phyloP scores from a whole-genome alignment of 1,139 yeast genomes.

The Taiozyma onychis region DNA sequence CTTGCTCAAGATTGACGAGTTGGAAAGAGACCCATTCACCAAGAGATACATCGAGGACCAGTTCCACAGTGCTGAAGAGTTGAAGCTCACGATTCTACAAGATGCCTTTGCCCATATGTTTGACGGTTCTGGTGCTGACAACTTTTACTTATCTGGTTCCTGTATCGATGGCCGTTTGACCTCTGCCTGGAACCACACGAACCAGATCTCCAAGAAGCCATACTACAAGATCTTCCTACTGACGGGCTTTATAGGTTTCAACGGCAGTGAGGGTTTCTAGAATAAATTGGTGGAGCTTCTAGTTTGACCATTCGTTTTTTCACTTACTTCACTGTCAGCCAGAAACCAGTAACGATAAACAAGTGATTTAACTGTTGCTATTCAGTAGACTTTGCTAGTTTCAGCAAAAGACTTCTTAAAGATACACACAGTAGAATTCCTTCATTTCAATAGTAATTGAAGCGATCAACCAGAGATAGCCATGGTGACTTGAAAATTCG shows the following conservation, averaged over 20 bases:
- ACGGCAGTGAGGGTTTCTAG: constrained; percentile 51
- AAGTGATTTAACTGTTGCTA: too few species aligned
- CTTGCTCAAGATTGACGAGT: constrained; percentile 44
- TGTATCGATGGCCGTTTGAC: constrained; percentile 77
- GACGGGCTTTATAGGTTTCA: constrained; percentile 72
- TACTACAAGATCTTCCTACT: constrained; percentile 58
- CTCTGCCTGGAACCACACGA: constrained; percentile 77
- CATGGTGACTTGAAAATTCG: too few species aligned
- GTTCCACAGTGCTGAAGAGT: constrained; percentile 46
- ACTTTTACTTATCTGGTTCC: constrained; percentile 72
- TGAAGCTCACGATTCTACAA: constrained; percentile 48
- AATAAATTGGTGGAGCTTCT: background rate
- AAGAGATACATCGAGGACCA: constrained; percentile 46
- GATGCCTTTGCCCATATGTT: constrained; percentile 74
- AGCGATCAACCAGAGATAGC: too few species aligned
- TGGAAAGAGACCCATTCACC: constrained; percentile 43
- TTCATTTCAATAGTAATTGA: too few species aligned
- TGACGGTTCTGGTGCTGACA: constrained; percentile 75
- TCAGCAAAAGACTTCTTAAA: too few species aligned
- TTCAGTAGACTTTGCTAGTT: too few species aligned
- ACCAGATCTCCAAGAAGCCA: constrained; percentile 54
- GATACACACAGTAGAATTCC: too few species aligned
- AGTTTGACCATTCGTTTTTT: too few species aligned
- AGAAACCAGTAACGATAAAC: too few species aligned
- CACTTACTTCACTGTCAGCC: too few species aligned